A percentile compares a stretch with the other conserved stretches of the same genome.
Conservation (phyloP, 2,329 filamentous ascomycete genomes). For the Phoma sp. region DNA sequence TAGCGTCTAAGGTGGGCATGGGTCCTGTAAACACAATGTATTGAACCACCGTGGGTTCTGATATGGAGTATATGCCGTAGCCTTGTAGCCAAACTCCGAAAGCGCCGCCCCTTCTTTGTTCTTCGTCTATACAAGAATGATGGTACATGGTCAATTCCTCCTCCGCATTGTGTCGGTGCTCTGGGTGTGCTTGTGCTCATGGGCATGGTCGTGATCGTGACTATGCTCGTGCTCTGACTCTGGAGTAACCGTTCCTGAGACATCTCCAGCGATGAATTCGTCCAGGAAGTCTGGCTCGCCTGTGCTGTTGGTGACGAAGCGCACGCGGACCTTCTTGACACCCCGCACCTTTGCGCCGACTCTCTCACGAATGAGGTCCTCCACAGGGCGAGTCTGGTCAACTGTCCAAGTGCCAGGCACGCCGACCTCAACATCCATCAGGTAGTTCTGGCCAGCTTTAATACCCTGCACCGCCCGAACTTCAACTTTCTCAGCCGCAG, state of each 20-base stretch:
- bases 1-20: slow-evolving; percentile 6
- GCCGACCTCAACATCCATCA: slow-evolving; percentile 86
- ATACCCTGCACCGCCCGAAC: slow-evolving; percentile 83
- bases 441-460: slow-evolving; percentile 95
- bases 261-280: slow-evolving; percentile 60
- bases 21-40: slow-evolving; percentile 9
- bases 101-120: slow-evolving; percentile 25
- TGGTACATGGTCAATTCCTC: slow-evolving; percentile 31
- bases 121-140: slow-evolving; percentile 25
- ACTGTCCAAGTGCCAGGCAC: slow-evolving; percentile 81
- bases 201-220: slow-evolving; percentile 37
- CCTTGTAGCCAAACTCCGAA: slow-evolving; percentile 26
- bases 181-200: slow-evolving; percentile 32
- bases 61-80: slow-evolving; percentile 18
- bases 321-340: slow-evolving; percentile 80
- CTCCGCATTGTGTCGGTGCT: slow-evolving; percentile 16
- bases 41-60: slow-evolving; percentile 4
- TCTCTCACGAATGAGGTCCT: slow-evolving; percentile 73
- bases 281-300: slow-evolving; percentile 68
- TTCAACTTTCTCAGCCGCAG: slow-evolving; percentile 65
- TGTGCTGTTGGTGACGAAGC: slow-evolving; percentile 76
- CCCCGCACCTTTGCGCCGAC: slow-evolving; percentile 81
- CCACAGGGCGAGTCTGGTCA: slow-evolving; percentile 70
- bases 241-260: slow-evolving; percentile 36
- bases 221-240: slow-evolving; percentile 39